Percentiles rank a stretch among this genome's conserved stretches.
phyloP scores from a whole-genome alignment of 2,329 filamentous ascomycete species.

The Nemania sp. region DNA sequence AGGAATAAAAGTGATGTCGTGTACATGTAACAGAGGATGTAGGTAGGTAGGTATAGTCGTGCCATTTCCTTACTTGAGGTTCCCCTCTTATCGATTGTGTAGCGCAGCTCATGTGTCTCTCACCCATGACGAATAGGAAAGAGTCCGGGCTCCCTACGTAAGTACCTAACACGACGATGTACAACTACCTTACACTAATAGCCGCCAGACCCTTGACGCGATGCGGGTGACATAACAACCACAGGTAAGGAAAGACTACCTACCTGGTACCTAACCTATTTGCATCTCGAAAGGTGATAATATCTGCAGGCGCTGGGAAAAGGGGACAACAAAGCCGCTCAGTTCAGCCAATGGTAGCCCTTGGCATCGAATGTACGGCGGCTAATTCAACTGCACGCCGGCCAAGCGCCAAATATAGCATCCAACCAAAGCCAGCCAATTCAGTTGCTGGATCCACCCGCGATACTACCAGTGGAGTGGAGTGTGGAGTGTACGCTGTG shows the following conservation, averaged over 20 bases:
- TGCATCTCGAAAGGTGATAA: background rate
- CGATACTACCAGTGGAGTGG: too few relatives aligned
- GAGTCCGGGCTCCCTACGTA: conserved; percentile 4
- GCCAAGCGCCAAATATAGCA: conserved; percentile 19
- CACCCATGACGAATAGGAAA: conserved; percentile 8
- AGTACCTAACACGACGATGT: too few relatives aligned
- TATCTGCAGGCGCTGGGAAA: background rate
- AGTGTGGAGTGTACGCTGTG: too few relatives aligned
- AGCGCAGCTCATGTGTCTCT: background rate
- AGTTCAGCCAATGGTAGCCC: too few relatives aligned
- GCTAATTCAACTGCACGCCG: conserved; percentile 6
- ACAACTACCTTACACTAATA: conserved; percentile 2
- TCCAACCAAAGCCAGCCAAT: background rate
- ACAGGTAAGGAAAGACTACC: too few relatives aligned
- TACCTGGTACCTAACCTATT: too few relatives aligned
- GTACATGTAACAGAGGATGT: too few relatives aligned
- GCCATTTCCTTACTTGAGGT: too few relatives aligned
- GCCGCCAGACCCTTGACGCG: conserved; percentile 17
- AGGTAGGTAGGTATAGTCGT: too few relatives aligned
- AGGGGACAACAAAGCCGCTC: background rate
- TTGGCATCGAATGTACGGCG: conserved; percentile 8
- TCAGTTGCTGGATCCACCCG: background rate
- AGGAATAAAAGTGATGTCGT: too few relatives aligned
- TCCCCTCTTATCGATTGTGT: too few relatives aligned
- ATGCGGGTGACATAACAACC: background rate